A percentile compares a stretch with the other conserved stretches of the same genome.
These are phyloP conservation scores for sunflower (Helianthus annuus) DNA, from an alignment of 129 eudicot species.

Conservation along the genomic window HanXRQr2.0-SUNRISE NC_035440.2:65528267-65528766, in stretches of 20 bases:
- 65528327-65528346: slow-evolving; percentile 55
- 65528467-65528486: slow-evolving; percentile 20
- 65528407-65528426: slow-evolving; percentile 57
- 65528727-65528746: background rate
- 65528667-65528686: slow-evolving; percentile 51
- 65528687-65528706: slow-evolving; percentile 30
- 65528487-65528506: slow-evolving; percentile 22
- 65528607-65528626: slow-evolving; percentile 17
- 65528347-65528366: slow-evolving; percentile 79
- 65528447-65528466: slow-evolving; percentile 38
- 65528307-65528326: slow-evolving; percentile 55
- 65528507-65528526: slow-evolving; percentile 29
- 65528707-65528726: background rate
- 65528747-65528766: slow-evolving; percentile 19
- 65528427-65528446: slow-evolving; percentile 58
- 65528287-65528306: slow-evolving; percentile 89
- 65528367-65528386: slow-evolving; percentile 6
- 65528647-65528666: slow-evolving; percentile 34
- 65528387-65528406: slow-evolving; percentile 57
- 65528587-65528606: slow-evolving; percentile 24
- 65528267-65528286: slow-evolving; percentile 46
- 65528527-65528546: slow-evolving; percentile 3
- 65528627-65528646: slow-evolving; percentile 45
- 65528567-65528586: slow-evolving; percentile 23
- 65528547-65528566: slow-evolving; percentile 13